These are phyloP conservation scores for Metschnikowia vanudenii DNA, from an alignment of 805 yeast genomes.

Conservation along the genomic window DNA sequence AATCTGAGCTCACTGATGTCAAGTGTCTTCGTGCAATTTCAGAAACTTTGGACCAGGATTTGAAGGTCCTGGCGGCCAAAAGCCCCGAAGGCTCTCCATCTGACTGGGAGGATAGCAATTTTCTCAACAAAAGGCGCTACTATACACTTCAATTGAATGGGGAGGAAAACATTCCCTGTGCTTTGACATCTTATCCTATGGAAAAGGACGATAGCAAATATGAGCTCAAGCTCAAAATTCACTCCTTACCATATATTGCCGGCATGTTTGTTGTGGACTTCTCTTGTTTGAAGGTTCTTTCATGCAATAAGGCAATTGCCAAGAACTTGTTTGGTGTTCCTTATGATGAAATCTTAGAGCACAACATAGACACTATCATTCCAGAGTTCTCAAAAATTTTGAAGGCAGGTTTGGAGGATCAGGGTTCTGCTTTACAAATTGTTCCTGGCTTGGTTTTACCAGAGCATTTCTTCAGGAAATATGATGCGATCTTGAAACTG, in stretches of 20 bases:
- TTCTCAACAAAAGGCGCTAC: constrained; percentile 58
- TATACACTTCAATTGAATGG: constrained; percentile 53
- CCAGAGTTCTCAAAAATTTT: constrained; percentile 59
- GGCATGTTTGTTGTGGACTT: constrained; percentile 75
- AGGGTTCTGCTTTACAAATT: constrained; percentile 22
- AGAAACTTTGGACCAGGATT: constrained; percentile 26
- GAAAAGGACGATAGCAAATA: constrained; percentile 42
- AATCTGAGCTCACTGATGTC: constrained; percentile 17
- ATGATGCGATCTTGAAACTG: constrained; percentile 44
- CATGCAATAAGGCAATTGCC: constrained; percentile 76
- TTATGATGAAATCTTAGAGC: constrained; percentile 40
- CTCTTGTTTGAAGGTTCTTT: constrained; percentile 48
- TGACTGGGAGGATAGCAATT: constrained; percentile 27
- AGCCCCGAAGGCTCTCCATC: constrained; percentile 14
- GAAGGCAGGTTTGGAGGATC: constrained; percentile 35
- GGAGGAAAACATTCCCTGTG: constrained; percentile 63
- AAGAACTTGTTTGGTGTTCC: constrained; percentile 74
- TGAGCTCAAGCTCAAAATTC: constrained; percentile 61
- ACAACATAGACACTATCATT: constrained; percentile 53
- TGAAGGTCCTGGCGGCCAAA: constrained; percentile 11
- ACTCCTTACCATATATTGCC: constrained; percentile 80
- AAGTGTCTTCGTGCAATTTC: constrained; percentile 25
- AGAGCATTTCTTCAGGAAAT: constrained; percentile 83
- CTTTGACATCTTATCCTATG: constrained; percentile 60
- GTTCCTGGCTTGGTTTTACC: constrained; percentile 78